Base-by-base conservation (phyloP, 2,329 filamentous ascomycete genomes). In the Graphiopsis chlorocephala region DNA sequence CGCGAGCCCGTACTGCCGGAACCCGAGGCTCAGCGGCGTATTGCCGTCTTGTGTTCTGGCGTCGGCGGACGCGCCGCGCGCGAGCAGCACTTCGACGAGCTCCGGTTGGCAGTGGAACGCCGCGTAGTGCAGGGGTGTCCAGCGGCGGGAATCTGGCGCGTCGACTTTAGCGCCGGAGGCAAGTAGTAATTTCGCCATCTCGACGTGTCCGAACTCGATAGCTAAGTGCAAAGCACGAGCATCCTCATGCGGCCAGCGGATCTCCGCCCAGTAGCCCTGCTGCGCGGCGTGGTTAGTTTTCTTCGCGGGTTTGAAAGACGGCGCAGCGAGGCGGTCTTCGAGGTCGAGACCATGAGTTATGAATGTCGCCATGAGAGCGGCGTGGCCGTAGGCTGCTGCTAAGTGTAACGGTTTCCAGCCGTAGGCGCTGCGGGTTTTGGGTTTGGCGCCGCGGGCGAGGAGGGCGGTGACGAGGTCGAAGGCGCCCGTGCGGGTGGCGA, bases 391-490 rank as follows among this genome's bases (percentile, higher is more conserved):
- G 4, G 68, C 68, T 6, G 68, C 64, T n/a, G 68, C 68, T 4
- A 70, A 50, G 42, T 69, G 68, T 4, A 68, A 53, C 2, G 68
- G 66, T 47, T 65, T 68, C 67, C 66, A 70, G 26, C 68, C 68
- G 60, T 65, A 70, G 17, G 64, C 64, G 61, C 62, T 70, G 6
- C 52, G 26, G 14, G 48, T 47, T 17, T 65, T 64, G 2, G 68
- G 53, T 38, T 63, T 66, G 2, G 68, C 68, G 20, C 68, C 68
- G 12, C 58, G 20, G 23, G 66, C 66, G 8, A 69, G 14, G 23
- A 70, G 63, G 2, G 63, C 23, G 25, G 61, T 38, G 3, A 61
- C 61, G 25, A 70, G 33, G 26, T 61, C 61, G 45, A 64, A 20
- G 50, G 69, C 65, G 11, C 68, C 68, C 8, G 61, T 61, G n/a